Base-by-base conservation (phyloP, 352 stramenopile species). In the Phytophthora constricta region DNA sequence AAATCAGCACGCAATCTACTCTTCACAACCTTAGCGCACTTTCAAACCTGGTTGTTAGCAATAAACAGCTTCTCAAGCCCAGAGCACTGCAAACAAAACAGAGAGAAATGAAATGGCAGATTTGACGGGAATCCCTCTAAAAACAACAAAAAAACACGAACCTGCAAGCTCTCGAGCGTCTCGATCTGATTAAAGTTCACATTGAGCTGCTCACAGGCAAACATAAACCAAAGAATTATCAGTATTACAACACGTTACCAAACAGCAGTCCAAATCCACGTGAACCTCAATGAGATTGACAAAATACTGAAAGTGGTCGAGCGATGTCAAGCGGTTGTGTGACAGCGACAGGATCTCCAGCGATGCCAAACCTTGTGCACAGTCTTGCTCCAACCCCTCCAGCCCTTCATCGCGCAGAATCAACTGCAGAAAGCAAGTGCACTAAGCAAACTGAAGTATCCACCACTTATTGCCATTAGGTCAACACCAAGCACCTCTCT, bases 331-430 rank as follows among this genome's bases (percentile, higher is more conserved):
- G 17, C 67, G 71, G 62, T 95, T 95, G 80, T 95, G 87, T 5
- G 87, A 95, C 2, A 95, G 70, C 25, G 87, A 95, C n/a, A 95
- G 60, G 28, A 95, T 80, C 72, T 95, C 87, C 13, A 95, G 62
- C 52, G 76, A 82, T 10, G 73, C 56, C 47, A 95, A 62, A 33
- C 65, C 74, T 58, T 86, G 72, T 1, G 87, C 87, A 58, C 85
- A 95, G 46, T 46, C 54, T 22, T 81, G 69, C 45, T 92, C 74
- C 25, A 93, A 31, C 5, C 62, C 63, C 4, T 68, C 50, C 20
- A 95, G 46, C 3, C 65, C 67, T 71, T 92, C 84, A 57, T 92
- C 82, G 1, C 87, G 85, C 48, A 95, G 45, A 28, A 95, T 92
- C 33, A 95, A 70, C 87, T 95, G 33, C 1, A 14, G 19, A 25